These are phyloP conservation scores for Scortechinia acanthostroma DNA, from an alignment of 2,329 filamentous ascomycete genomes.

Conservation along the genomic window DNA sequence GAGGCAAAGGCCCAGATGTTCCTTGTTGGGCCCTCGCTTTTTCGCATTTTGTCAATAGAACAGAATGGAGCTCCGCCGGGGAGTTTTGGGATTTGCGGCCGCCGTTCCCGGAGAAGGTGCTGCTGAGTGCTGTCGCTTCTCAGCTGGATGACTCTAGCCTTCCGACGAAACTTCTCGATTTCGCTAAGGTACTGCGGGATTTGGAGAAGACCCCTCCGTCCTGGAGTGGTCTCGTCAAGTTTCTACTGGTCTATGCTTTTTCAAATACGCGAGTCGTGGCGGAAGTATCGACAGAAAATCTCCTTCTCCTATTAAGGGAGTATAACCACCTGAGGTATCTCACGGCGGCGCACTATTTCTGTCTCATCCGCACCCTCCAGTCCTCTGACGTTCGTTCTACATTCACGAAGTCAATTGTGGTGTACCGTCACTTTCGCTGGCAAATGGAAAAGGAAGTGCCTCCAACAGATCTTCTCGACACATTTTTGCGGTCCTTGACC, in stretches of 20 bases:
- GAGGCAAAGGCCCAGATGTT: not conserved
- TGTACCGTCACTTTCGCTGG: not conserved
- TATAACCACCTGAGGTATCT: not conserved
- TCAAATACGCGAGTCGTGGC: not conserved
- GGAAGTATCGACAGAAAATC: not conserved
- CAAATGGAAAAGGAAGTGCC: not conserved
- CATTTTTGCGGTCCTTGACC: not conserved
- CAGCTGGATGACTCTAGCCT: not conserved
- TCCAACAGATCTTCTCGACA: not conserved
- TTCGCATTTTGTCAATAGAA: not conserved
- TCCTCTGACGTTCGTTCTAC: not conserved
- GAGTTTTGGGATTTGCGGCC: not conserved
- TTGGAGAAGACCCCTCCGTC: too few relatives aligned
- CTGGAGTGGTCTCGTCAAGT: not conserved
- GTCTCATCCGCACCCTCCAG: not conserved
- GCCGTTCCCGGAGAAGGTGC: not conserved
- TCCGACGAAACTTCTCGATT: too few relatives aligned
- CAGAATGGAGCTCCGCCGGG: not conserved
- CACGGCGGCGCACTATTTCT: not conserved
- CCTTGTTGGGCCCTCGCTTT: not conserved
- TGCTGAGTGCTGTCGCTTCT: not conserved
- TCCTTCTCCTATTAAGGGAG: not conserved
- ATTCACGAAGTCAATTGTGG: not conserved
- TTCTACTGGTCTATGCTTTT: not conserved
- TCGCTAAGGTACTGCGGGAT: too few relatives aligned